Conservation (phyloP, 768 basidiomycete genomes). For the Leccinum barrowsii region DNA sequence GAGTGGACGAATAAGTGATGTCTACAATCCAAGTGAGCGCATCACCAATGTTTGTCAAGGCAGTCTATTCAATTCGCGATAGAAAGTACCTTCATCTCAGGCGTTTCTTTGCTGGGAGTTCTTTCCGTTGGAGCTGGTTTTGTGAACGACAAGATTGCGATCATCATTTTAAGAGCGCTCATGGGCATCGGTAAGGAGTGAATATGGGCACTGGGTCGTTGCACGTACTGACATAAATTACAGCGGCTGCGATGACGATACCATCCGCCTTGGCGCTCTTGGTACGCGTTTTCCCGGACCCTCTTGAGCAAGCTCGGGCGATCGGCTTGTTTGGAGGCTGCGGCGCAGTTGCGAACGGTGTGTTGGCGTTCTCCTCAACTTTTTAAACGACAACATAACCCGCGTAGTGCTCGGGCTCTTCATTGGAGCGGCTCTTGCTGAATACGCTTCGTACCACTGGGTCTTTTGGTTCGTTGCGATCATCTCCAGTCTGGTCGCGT, state of each 20-base stretch:
- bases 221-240: neutral
- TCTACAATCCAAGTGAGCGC: constrained; percentile 31
- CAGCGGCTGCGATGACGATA: constrained; percentile 47
- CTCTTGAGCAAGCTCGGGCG: constrained; percentile 43
- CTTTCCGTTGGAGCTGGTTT: constrained; percentile 47
- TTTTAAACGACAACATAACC: neutral
- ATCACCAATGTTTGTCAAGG: constrained; percentile 15
- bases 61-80: constrained; percentile 26
- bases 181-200: constrained; percentile 39
- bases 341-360: constrained; percentile 45
- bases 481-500: constrained; percentile 32
- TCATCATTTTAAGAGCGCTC: constrained; percentile 51
- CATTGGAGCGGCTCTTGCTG: constrained; percentile 41
- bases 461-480: constrained; percentile 49
- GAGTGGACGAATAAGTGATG: constrained; percentile 26
- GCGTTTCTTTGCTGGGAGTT: constrained; percentile 39
- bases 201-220: neutral
- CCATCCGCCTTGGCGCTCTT: constrained; percentile 49
- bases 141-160: constrained; percentile 39
- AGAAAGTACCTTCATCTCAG: constrained; percentile 42
- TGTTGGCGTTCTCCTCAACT: neutral
- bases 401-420: constrained; percentile 37
- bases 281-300: constrained; percentile 48
- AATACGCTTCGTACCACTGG: constrained; percentile 44
- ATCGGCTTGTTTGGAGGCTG: constrained; percentile 46